phyloP scores from a whole-genome alignment of 1,284 basidiomycete genomes.

The Rugosomyces carneus region DNA sequence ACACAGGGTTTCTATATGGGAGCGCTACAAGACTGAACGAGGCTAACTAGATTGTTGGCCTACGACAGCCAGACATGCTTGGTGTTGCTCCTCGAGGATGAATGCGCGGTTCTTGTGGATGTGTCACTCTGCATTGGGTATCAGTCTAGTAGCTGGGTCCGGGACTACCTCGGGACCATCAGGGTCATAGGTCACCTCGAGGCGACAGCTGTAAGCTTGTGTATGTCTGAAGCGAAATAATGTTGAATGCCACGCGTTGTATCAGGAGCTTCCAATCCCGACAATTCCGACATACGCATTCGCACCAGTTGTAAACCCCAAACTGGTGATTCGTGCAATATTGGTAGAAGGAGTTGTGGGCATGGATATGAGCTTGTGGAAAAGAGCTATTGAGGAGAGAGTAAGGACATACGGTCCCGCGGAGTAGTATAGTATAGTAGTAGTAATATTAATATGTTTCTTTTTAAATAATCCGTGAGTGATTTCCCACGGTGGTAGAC shows the following conservation, averaged over 20 bases:
- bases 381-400: slow-evolving; percentile 29
- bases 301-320: slow-evolving; percentile 30
- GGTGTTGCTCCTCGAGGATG: slow-evolving; percentile 40
- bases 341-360: slow-evolving; percentile 39
- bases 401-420: slow-evolving; percentile 12
- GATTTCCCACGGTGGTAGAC: slow-evolving; percentile 3
- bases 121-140: slow-evolving; percentile 42
- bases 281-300: slow-evolving; percentile 31
- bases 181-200: slow-evolving; percentile 55
- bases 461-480: no score
- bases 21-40: neutral
- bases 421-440: no score
- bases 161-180: slow-evolving; percentile 43
- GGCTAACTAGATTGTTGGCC: slow-evolving; percentile 40
- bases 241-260: neutral
- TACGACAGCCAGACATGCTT: slow-evolving; percentile 43
- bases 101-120: slow-evolving; percentile 46
- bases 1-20: neutral
- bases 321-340: slow-evolving; percentile 44
- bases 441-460: no score
- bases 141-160: slow-evolving; percentile 37
- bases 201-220: slow-evolving; percentile 31
- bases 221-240: slow-evolving; percentile 1
- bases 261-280: slow-evolving; percentile 30
- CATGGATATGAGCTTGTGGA: slow-evolving; percentile 43